Base-by-base conservation (phyloP, 306 rosid species). In the Rubus parviflorus region DNA sequence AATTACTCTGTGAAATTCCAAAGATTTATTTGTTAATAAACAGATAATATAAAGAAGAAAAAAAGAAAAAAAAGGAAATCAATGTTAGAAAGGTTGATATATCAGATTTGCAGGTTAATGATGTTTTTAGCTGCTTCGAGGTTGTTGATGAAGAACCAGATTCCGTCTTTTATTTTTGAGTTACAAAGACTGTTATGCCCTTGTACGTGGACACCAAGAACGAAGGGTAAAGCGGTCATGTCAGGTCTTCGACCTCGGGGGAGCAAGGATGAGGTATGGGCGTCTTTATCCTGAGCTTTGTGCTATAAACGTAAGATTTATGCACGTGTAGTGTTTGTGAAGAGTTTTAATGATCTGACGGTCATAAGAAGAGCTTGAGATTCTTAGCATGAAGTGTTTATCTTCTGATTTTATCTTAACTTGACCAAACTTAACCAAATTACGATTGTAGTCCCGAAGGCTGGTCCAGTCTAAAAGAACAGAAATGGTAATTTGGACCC, bases 41-140 rank as follows among this genome's bases (percentile, higher is more conserved):
- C 22, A 82, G 69, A 76, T 19, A 51, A 52, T 19, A 35, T 75
- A 37, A 7, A 8, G 61, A 0, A 0, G 2, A 30, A 30, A 30
- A 30, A 30, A 30, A 1, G 22, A 75, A 40, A 2, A 30, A 0
- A 56, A 42, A 5, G 46, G 62, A 17, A 70, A 38, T 17, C 1
- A 42, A 2, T 8, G 17, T 49, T 23, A n/a, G 37, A 51, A 4
- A 56, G 14, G 30, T 16, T 6, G 6, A 13, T 19, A 25, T 70
- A 52, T 75, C 51, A 16, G 73, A 47, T 74, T 75, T 56, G 79
- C 61, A 25, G 23, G 80, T 77, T 68, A 67, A 73, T 35, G 80
- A 57, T 71, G 82, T 64, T 64, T 82, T 81, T 61, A 79, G 75
- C 87, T 37, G 76, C 75, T 70, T 79, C 61, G 7, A 22, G 23